These are phyloP conservation scores for Pseudocercospora fuligena DNA, from an alignment of 2,329 filamentous ascomycete species.

Conservation along the genomic window DNA sequence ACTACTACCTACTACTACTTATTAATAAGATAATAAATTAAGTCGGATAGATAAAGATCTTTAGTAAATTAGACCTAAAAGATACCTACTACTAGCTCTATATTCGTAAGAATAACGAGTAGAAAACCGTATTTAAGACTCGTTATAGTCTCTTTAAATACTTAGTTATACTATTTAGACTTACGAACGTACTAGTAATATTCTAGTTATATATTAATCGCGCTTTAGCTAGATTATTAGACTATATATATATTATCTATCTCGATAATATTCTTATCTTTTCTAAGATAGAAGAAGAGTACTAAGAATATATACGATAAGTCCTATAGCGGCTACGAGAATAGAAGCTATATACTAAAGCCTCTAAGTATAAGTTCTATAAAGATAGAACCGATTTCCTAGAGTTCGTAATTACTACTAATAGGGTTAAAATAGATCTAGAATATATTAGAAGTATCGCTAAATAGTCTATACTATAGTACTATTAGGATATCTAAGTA, in stretches of 20 bases:
- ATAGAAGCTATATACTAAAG: slow-evolving; percentile 20
- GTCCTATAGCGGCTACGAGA: slow-evolving; percentile 16
- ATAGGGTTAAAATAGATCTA: neutral
- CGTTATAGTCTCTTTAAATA: neutral
- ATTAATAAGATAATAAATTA: no score
- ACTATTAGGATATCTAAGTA: neutral
- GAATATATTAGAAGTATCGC: no score
- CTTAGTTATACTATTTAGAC: neutral
- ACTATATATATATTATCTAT: neutral
- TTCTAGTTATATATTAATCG: neutral
- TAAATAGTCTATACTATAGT: neutral
- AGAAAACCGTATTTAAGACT: neutral
- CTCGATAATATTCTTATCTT: no score
- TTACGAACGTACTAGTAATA: neutral
- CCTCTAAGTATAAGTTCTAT: slow-evolving; percentile 26
- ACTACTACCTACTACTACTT: neutral
- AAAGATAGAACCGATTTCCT: slow-evolving; percentile 29
- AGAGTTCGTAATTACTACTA: slow-evolving; percentile 20
- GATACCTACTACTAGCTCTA: neutral
- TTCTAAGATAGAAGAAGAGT: no score
- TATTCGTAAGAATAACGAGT: neutral
- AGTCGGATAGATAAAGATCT: no score
- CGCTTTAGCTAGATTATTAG: neutral
- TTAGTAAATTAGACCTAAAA: no score
- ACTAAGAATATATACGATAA: neutral